Conservation (phyloP, 352 stramenopile genomes). For the Globisporangium nagaii region DNA sequence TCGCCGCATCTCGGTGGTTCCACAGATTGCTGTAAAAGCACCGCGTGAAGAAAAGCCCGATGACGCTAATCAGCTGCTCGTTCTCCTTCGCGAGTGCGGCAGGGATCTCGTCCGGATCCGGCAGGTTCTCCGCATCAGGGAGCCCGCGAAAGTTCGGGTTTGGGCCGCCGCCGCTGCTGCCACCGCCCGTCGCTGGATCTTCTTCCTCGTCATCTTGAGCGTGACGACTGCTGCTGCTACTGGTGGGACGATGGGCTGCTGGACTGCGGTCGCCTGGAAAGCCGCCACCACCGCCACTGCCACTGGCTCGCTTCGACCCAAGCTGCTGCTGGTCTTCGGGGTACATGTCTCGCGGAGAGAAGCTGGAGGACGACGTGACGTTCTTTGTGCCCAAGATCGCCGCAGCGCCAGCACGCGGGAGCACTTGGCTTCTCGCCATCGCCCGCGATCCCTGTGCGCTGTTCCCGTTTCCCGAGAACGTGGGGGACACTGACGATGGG, state of each 20-base stretch:
- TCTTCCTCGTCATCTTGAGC: constrained; percentile 16
- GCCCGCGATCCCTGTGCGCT: neutral
- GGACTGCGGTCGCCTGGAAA: constrained; percentile 8
- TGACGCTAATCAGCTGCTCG: constrained; percentile 66
- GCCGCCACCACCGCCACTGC: neutral
- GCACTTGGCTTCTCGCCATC: constrained; percentile 35
- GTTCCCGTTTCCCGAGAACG: neutral
- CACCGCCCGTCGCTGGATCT: constrained; percentile 11
- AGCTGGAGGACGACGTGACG: constrained; percentile 31
- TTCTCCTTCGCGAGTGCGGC: constrained; percentile 66
- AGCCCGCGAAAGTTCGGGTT: constrained; percentile 64
- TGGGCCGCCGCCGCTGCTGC: constrained; percentile 1
- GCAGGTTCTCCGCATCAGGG: constrained; percentile 59
- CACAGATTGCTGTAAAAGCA: constrained; percentile 87
- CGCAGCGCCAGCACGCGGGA: constrained; percentile 29
- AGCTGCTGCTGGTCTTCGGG: constrained; percentile 27
- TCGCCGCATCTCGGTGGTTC: constrained; percentile 81
- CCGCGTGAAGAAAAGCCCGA: constrained; percentile 70
- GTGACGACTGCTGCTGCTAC: constrained; percentile 2
- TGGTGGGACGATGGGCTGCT: constrained; percentile 10
- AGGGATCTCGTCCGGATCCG: constrained; percentile 68
- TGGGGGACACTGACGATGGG: constrained; percentile 1
- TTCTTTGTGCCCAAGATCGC: constrained; percentile 26
- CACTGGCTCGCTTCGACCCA: constrained; percentile 4
- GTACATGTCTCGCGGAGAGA: constrained; percentile 64